Evolutionary conservation across 495 filamentous ascomycete genomes (phyloP).

Genomic region (Trichoderma asperelloides): DNA sequence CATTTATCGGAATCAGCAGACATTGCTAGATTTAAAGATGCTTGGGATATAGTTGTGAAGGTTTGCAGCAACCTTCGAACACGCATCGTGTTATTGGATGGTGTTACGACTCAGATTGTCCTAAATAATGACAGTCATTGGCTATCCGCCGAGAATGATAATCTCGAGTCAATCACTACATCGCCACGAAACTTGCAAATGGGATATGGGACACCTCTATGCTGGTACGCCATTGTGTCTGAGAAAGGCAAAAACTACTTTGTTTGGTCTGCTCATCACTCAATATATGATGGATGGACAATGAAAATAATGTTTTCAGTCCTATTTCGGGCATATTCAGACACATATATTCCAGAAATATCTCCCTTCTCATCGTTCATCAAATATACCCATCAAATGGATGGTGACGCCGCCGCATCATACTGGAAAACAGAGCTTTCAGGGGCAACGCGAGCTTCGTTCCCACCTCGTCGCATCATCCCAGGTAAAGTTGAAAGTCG

Average conservation of each 20-base stretch:
- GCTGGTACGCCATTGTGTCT: background rate
- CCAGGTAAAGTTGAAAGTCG: background rate
- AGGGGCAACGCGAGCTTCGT: background rate
- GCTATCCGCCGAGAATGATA: background rate
- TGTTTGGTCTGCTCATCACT: slow-evolving; percentile 9
- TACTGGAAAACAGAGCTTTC: background rate
- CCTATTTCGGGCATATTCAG: background rate
- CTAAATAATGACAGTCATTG: background rate
- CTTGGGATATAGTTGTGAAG: background rate
- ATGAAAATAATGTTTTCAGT: background rate
- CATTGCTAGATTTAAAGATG: slow-evolving; percentile 6
- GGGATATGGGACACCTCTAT: slow-evolving; percentile 1
- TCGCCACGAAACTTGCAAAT: background rate
- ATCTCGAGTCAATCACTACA: background rate
- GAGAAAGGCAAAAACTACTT: slow-evolving; percentile 5
- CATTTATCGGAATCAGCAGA: slow-evolving; percentile 29
- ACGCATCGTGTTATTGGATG: background rate
- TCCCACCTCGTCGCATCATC: background rate
- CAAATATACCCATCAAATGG: background rate
- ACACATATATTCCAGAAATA: background rate
- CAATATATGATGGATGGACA: slow-evolving; percentile 11
- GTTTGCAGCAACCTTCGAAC: background rate
- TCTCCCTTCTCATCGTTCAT: background rate
- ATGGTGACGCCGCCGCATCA: background rate
- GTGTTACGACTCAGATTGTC: background rate